Conservation (phyloP, 345 rosid species). For the Eucalyptus curtisii region DNA sequence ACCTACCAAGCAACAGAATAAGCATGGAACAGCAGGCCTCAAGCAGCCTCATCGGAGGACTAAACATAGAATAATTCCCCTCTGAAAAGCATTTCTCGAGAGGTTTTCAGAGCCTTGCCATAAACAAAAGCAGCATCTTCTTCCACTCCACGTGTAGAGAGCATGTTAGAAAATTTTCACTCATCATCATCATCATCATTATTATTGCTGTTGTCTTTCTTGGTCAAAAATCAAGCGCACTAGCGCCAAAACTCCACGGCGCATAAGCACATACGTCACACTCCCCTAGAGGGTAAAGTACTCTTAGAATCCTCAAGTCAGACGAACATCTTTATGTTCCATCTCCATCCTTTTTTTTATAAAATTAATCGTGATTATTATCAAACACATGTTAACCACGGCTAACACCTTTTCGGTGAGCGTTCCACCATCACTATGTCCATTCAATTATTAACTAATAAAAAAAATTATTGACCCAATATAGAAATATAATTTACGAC, state of each 20-base stretch:
- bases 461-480: neutral
- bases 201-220: neutral
- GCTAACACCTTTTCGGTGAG: neutral
- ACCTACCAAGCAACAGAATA: neutral
- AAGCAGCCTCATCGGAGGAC: neutral
- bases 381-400: neutral
- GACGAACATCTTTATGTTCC: neutral
- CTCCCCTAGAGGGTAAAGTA: neutral
- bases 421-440: neutral
- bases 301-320: neutral
- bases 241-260: neutral
- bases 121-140: neutral
- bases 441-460: neutral
- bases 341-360: neutral
- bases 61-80: neutral
- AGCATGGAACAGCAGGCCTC: neutral
- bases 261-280: neutral
- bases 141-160: neutral
- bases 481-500: neutral
- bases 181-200: neutral
- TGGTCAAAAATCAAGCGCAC: neutral
- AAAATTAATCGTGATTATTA: neutral
- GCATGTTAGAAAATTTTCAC: neutral
- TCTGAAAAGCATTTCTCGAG: neutral
- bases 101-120: neutral